These are phyloP conservation scores for Tetramitus jugosus DNA, from an alignment of 208 protist genomes.

Conservation along the genomic window DNA sequence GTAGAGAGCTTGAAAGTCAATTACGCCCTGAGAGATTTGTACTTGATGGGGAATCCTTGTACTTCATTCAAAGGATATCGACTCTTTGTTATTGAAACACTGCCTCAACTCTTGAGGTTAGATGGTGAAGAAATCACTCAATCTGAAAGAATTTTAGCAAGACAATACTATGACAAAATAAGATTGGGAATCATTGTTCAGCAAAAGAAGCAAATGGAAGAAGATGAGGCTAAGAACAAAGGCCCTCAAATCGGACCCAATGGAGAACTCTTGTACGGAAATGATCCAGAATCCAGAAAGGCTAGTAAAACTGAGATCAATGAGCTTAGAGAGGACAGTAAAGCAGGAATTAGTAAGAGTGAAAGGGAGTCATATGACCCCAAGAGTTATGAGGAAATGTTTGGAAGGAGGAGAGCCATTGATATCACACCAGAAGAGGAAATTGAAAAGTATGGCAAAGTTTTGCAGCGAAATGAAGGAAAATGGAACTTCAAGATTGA, in stretches of 20 bases:
- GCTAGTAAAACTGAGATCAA: conserved; percentile 56
- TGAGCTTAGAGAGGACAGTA: conserved; percentile 36
- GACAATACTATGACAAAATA: conserved; percentile 62
- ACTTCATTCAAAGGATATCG: conserved; percentile 72
- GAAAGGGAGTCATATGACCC: conserved; percentile 47
- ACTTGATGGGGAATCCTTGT: conserved; percentile 88
- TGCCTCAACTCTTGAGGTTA: conserved; percentile 77
- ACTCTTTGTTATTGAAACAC: conserved; percentile 68
- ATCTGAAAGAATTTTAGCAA: conserved; percentile 71
- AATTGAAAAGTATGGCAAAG: conserved; percentile 64
- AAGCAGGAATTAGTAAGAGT: conserved; percentile 48
- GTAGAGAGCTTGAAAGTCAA: conserved; percentile 66
- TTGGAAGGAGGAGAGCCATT: conserved; percentile 22
- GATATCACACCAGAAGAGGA: conserved; percentile 68
- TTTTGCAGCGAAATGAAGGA: conserved; percentile 78
- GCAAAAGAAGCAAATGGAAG: conserved; percentile 53
- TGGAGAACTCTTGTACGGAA: conserved; percentile 72
- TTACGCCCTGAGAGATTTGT: conserved; percentile 65
- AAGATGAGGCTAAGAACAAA: too few species aligned
- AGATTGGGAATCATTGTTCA: conserved; percentile 55
- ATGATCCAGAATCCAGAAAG: conserved; percentile 71
- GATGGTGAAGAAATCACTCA: conserved; percentile 71
- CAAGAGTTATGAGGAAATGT: too few species aligned
- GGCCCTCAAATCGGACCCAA: conserved; percentile 25
- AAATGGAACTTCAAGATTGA: conserved; percentile 70